Base-by-base conservation (phyloP, 805 yeast species). In the Tetrapisispora taiwanensis region DNA sequence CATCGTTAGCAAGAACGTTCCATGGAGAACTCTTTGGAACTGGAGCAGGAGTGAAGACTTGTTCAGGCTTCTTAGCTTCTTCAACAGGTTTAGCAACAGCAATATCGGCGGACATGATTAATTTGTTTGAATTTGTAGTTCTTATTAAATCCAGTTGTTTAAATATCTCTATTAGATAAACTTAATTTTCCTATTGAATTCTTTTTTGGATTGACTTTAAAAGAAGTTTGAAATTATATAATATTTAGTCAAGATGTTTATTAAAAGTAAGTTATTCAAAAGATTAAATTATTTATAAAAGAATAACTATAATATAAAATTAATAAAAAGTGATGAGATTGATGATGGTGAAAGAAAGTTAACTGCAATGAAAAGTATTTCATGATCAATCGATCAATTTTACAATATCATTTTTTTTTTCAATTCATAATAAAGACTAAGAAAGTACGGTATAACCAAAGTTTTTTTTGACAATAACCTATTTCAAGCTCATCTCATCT, bases 11-110 rank as follows among this genome's bases (percentile, higher is more conserved):
- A 20, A 56, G 53, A 22, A 58, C 43, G 42, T 58, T 58, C 66
- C 66, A 62, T 36, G 66, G 64, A 9, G 64, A 59, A 14, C 52
- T 50, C 18, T 58, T 54, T 43, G 66, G 66, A 36, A 60, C 42
- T n/a, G 66, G 65, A 39, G 66, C 66, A 17, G 63, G 63, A 28
- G 62, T 52, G 46, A 59, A 50, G n/a, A 44, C 37, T 27, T 32
- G 42, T 30, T 39, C 36, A 24, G 41, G 18, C 24, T 42, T 32
- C 31, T 42, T 30, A 30, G 18, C 15, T 39, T 44, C 37, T 34
- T 38, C 31, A 20, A 42, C 24, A 53, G 49, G 33, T 13, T 37
- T 34, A 14, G 41, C 37, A 36, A 46, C 37, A 30, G 32, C 46
- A 34, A 34, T 27, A 30, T 46, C 36, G 41, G 41, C 37, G 36